Conservation (phyloP, 139 green algal genomes). For the Dunaliella sp. region DNA sequence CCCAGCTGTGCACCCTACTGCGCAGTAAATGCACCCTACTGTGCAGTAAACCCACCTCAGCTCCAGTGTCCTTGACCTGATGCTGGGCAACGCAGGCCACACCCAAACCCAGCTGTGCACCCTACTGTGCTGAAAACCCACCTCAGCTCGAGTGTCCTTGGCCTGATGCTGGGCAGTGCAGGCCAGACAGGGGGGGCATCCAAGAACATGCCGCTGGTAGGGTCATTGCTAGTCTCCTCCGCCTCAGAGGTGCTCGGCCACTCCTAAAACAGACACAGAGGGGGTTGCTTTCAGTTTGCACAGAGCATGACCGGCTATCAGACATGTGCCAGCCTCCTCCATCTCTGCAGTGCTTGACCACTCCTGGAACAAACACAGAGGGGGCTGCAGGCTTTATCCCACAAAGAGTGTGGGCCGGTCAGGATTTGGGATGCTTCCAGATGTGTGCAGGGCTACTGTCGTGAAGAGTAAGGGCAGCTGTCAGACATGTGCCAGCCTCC, state of each 20-base stretch:
- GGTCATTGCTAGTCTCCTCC: background rate
- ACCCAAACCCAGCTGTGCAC: too few relatives aligned
- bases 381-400: background rate
- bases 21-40: too few relatives aligned
- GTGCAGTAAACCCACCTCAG: background rate
- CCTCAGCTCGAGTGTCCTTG: background rate
- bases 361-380: background rate
- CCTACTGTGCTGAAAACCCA: too few relatives aligned
- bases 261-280: background rate
- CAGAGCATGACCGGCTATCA: too few relatives aligned
- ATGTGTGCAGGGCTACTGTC: too few relatives aligned
- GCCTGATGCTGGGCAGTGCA: background rate
- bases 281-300: too few relatives aligned
- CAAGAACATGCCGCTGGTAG: background rate
- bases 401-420: too few relatives aligned
- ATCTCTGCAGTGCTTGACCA: background rate
- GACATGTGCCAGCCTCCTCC: background rate
- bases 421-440: too few relatives aligned
- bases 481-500: background rate
- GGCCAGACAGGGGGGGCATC: background rate
- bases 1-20: too few relatives aligned
- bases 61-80: background rate
- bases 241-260: background rate
- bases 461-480: too few relatives aligned
- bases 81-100: background rate